Conservation (phyloP, 306 rosid genomes). For the Canavalia gladiata region DNA sequence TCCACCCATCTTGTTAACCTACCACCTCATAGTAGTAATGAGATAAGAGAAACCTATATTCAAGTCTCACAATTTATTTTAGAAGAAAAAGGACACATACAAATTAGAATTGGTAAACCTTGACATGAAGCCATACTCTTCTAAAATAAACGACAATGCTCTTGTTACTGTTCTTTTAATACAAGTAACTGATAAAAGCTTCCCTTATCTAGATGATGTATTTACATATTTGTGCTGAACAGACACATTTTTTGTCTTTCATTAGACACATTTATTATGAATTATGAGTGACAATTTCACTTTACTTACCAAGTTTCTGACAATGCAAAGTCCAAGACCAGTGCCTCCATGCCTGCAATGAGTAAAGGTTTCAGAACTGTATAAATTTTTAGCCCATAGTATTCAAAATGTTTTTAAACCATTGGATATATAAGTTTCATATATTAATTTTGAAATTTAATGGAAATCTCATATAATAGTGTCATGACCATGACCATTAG, state of each 20-base stretch:
- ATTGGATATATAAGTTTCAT: constrained; percentile 30
- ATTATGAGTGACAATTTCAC: constrained; percentile 31
- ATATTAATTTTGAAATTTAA: constrained; percentile 13
- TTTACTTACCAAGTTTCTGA: constrained; percentile 87
- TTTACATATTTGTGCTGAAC: neutral
- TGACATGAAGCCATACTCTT: constrained; percentile 7
- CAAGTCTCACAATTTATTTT: neutral
- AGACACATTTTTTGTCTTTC: neutral
- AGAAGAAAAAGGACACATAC: constrained; percentile 13
- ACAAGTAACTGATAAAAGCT: constrained; percentile 26
- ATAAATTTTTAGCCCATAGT: constrained; percentile 22
- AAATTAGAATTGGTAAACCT: constrained; percentile 21
- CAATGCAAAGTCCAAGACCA: constrained; percentile 98
- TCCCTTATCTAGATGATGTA: neutral
- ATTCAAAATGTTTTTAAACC: constrained; percentile 40
- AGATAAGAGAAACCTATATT: constrained; percentile 36
- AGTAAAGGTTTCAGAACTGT: constrained; percentile 30
- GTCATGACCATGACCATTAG: constrained; percentile 30
- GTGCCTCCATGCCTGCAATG: constrained; percentile 98
- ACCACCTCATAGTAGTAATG: constrained; percentile 41
- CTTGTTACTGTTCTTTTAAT: constrained; percentile 12
- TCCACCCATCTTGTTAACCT: constrained; percentile 99
- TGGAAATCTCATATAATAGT: constrained; percentile 14
- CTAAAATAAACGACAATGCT: neutral
- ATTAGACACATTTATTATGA: constrained; percentile 20